Evolutionary conservation across 495 filamentous ascomycete genomes (phyloP).

Genomic region (Haplographium delicatum): DNA sequence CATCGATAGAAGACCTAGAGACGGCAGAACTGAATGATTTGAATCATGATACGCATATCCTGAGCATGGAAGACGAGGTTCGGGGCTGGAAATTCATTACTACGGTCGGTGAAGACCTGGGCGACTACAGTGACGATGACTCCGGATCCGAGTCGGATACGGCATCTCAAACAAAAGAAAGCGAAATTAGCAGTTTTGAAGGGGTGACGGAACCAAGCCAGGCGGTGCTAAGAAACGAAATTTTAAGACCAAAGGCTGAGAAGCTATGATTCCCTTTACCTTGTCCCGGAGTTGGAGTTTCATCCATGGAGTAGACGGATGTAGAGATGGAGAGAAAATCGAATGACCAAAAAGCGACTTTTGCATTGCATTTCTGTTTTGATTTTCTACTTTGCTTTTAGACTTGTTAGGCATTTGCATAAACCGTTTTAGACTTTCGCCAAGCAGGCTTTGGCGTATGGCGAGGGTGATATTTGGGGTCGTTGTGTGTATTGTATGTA

Average conservation of each 20-base stretch:
- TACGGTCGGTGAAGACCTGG: slow-evolving; percentile 10
- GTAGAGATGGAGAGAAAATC: neutral
- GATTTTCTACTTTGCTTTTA: too few relatives aligned
- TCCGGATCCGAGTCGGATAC: too few relatives aligned
- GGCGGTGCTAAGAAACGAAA: slow-evolving; percentile 10
- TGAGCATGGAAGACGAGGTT: slow-evolving; percentile 4
- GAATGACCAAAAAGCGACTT: neutral
- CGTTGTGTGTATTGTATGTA: too few relatives aligned
- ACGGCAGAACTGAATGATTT: neutral
- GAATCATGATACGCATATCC: slow-evolving; percentile 18
- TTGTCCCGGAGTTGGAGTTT: neutral
- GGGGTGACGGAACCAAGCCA: slow-evolving; percentile 10
- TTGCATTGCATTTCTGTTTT: too few relatives aligned
- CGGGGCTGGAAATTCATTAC: slow-evolving; percentile 21
- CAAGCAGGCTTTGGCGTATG: too few relatives aligned
- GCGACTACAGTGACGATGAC: neutral
- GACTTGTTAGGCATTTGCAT: too few relatives aligned
- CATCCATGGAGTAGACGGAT: neutral
- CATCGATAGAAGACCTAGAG: slow-evolving; percentile 43
- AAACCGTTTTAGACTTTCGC: too few relatives aligned
- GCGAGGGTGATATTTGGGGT: too few relatives aligned
- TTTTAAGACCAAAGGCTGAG: slow-evolving; percentile 10
- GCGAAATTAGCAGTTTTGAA: too few relatives aligned
- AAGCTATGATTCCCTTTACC: neutral
- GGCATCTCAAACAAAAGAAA: too few relatives aligned